Base-by-base conservation (phyloP, 78 protist genomes). In the Monosiga brevicollis region DNA sequence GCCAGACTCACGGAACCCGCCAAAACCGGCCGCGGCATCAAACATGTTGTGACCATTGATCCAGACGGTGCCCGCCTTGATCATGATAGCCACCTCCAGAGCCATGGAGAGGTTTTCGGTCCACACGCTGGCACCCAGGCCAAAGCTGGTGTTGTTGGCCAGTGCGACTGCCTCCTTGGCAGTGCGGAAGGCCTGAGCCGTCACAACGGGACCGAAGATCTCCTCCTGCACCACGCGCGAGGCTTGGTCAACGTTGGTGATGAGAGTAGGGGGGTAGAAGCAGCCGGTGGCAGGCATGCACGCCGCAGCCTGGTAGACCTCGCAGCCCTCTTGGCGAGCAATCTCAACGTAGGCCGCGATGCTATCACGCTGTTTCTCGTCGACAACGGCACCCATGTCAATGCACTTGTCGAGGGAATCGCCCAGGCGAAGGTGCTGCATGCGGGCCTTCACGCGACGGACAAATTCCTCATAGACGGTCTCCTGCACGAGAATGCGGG, bases 131-230 rank as follows among this genome's bases (percentile, higher is more conserved):
- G 86, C 83, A 38, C 83, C 89, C 22, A 89, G 84, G 25, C 92
- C 92, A 80, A 71, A 89, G 70, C 1, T 6, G 42, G 88, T 71
- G 80, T 83, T 32, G 86, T 90, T 90, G 76, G 88, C 89, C 76
- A 75, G 87, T 36, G 42, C 74, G 0, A 84, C 10, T 1, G 80
- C 93, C 76, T 90, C 90, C 29, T 84, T 81, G 20, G 32, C 41
- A 32, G 55, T 72, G 38, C 34, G 22, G 87, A 79, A 93, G 20
- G 11, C 75, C 41, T 77, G 2, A 73, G 83, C 40, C n/a, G 80
- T 0, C 80, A 90, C 9, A 22, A 93, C 92, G 24, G 95, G 95
- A 34, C 95, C 95, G 78, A 93, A 93, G 81, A 91, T 90, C 83
- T 93, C 94, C 83, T 92, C 94, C 3, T 22, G 55, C 24, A n/a